These are phyloP conservation scores for Ottelia alismoides DNA, from an alignment of 106 monocot genomes.

Conservation along the genomic window DNA sequence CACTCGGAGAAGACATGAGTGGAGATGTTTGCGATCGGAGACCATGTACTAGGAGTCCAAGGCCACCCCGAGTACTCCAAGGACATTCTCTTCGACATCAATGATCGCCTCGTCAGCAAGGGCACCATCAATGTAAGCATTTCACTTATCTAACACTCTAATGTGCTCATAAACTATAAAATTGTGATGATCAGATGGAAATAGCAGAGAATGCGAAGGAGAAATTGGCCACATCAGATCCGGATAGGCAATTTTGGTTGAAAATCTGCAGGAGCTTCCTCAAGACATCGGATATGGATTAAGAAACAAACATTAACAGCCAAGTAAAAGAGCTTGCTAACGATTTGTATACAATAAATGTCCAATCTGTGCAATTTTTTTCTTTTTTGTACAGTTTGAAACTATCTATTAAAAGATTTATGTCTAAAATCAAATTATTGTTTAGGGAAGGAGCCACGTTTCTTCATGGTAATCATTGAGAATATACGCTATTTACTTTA, in stretches of 20 bases:
- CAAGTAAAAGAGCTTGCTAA: too few relatives aligned
- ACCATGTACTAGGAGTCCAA: conserved; percentile 66
- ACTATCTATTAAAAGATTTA: too few relatives aligned
- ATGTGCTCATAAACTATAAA: not conserved
- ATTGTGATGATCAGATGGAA: conserved; percentile 20
- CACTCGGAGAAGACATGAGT: conserved; percentile 56
- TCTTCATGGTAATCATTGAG: too few relatives aligned
- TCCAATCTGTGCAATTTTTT: too few relatives aligned
- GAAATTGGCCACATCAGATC: conserved; percentile 27
- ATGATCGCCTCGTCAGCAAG: conserved; percentile 43
- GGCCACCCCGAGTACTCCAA: conserved; percentile 88
- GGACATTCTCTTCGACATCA: conserved; percentile 57
- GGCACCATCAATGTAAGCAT: conserved; percentile 33
- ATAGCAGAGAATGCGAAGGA: conserved; percentile 35
- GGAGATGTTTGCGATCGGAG: conserved; percentile 55
- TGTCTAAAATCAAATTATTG: too few relatives aligned
- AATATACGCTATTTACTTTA: too few relatives aligned
- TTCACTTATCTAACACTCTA: not conserved
- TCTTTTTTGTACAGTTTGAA: too few relatives aligned
- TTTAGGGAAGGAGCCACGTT: too few relatives aligned
- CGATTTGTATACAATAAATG: too few relatives aligned
- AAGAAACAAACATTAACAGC: too few relatives aligned
- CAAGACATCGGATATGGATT: too few relatives aligned
- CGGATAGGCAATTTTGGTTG: conserved; percentile 53
- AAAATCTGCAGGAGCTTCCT: conserved; percentile 75